Conservation (phyloP, 2,329 filamentous ascomycete genomes). For the Byssoonygena ceratinophila region DNA sequence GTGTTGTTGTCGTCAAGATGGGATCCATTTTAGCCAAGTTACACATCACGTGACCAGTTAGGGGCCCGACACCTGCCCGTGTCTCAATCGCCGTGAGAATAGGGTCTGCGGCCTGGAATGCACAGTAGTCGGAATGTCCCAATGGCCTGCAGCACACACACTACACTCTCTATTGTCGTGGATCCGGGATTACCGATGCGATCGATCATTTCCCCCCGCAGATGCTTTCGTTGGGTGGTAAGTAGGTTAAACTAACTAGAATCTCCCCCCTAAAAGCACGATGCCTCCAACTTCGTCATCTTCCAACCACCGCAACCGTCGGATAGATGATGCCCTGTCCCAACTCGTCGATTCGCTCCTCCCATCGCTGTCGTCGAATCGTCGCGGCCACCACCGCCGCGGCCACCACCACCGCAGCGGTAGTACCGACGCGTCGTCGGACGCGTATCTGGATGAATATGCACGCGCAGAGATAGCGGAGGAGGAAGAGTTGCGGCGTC, state of each 20-base stretch:
- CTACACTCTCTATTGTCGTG: too few species aligned
- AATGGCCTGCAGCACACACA: neutral
- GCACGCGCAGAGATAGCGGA: conserved; percentile 29
- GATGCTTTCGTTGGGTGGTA: conserved; percentile 10
- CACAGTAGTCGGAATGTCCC: neutral
- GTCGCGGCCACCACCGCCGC: conserved; percentile 23
- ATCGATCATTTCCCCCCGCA: conserved; percentile 2
- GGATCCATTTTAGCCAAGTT: too few species aligned
- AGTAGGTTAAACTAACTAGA: too few species aligned
- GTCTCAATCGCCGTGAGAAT: too few species aligned
- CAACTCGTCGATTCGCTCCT: conserved; percentile 36
- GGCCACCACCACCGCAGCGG: conserved; percentile 25
- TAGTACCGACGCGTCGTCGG: conserved; percentile 27
- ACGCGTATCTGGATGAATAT: conserved; percentile 26
- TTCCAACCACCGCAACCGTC: conserved; percentile 28
- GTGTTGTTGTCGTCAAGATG: too few species aligned
- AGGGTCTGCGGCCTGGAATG: too few species aligned
- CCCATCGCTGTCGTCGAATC: conserved; percentile 32
- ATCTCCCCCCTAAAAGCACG: too few species aligned
- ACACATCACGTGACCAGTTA: too few species aligned
- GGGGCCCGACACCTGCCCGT: too few species aligned
- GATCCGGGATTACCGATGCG: neutral
- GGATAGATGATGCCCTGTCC: conserved; percentile 36
- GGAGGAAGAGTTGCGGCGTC: conserved; percentile 31
- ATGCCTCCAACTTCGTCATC: conserved; percentile 25